phyloP scores from a whole-genome alignment of 2,329 filamentous ascomycete species.

The Fusarium sp. region DNA sequence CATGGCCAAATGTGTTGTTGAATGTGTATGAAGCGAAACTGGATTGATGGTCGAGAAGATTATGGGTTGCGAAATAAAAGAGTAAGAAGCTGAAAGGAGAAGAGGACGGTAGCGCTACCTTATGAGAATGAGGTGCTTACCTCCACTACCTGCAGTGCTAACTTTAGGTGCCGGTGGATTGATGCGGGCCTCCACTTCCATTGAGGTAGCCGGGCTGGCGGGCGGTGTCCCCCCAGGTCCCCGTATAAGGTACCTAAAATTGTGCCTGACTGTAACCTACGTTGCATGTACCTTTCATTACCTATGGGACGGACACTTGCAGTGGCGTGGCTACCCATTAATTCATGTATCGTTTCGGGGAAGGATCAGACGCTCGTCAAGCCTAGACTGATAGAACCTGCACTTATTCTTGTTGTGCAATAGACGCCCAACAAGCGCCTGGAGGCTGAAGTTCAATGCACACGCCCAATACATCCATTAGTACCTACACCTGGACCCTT shows the following conservation, averaged over 20 bases:
- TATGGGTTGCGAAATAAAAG: background rate
- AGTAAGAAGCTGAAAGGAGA: slow-evolving; percentile 33
- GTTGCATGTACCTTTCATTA: slow-evolving; percentile 8
- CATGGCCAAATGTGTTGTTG: slow-evolving; percentile 56
- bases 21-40: slow-evolving; percentile 1
- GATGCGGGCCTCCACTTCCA: slow-evolving; percentile 1
- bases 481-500: slow-evolving; percentile 9
- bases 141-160: slow-evolving; percentile 1
- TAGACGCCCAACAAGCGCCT: slow-evolving; percentile 41
- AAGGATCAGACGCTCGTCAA: slow-evolving; percentile 40
- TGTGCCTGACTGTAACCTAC: slow-evolving; percentile 1
- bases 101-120: slow-evolving; percentile 35
- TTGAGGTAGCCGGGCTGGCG: slow-evolving; percentile 37
- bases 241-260: background rate
- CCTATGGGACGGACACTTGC: slow-evolving; percentile 6
- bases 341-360: slow-evolving; percentile 41
- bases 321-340: slow-evolving; percentile 28
- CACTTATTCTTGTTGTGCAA: slow-evolving; percentile 17
- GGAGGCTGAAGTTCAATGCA: slow-evolving; percentile 27
- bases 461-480: background rate
- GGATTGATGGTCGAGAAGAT: slow-evolving; percentile 1
- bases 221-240: slow-evolving; percentile 33
- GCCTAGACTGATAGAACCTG: slow-evolving; percentile 33
- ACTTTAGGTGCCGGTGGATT: slow-evolving; percentile 24
- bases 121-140: slow-evolving; percentile 37